phyloP scores from a whole-genome alignment of 2,329 filamentous ascomycete genomes.

The Xylaria sp. region DNA sequence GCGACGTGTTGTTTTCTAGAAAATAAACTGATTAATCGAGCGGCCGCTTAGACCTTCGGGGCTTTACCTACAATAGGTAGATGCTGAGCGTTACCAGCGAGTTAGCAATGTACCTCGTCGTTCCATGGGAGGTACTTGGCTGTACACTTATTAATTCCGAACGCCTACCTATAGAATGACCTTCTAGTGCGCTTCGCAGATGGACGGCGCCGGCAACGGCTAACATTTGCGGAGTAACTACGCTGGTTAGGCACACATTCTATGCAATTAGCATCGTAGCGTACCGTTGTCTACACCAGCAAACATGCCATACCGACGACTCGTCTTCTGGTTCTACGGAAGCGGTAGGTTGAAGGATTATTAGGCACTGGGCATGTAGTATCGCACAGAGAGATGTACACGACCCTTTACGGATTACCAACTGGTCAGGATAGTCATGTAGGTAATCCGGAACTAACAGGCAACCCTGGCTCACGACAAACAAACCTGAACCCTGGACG shows the following conservation, averaged over 20 bases:
- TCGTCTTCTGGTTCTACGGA: neutral
- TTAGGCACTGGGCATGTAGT: neutral
- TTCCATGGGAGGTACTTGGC: neutral
- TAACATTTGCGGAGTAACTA: neutral
- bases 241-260: neutral
- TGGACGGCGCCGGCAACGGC: neutral
- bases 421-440: no score
- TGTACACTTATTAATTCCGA: neutral
- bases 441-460: constrained; percentile 8
- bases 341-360: neutral
- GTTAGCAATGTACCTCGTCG: no score
- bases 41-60: no score
- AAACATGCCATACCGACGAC: neutral
- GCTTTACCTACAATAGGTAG: no score
- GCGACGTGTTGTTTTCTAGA: neutral
- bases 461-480: neutral
- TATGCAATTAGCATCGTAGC: neutral
- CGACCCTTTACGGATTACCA: no score
- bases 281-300: neutral
- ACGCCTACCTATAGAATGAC: neutral
- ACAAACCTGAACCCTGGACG: no score
- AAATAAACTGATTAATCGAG: neutral
- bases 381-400: no score
- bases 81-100: no score
- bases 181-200: neutral